phyloP scores from a whole-genome alignment of 2,329 filamentous ascomycete species.

The Fusarium newnesense region DNA sequence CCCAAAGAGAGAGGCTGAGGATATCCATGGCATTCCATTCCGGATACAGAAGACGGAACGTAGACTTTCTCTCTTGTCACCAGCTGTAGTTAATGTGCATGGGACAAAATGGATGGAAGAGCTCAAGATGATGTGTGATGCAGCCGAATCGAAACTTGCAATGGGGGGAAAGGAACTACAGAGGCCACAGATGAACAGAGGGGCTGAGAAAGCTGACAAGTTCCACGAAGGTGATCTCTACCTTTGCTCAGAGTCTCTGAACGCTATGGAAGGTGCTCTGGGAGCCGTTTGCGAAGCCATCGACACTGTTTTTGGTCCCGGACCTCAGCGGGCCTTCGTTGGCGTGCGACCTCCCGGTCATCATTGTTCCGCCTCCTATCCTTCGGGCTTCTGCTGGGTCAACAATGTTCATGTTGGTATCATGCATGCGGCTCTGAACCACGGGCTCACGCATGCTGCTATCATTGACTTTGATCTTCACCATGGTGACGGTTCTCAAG shows the following conservation, averaged over 20 bases:
- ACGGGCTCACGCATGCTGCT: constrained; percentile 91
- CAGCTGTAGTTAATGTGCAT: constrained; percentile 89
- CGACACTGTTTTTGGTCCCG: constrained; percentile 78
- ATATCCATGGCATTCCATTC: constrained; percentile 76
- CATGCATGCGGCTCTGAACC: constrained; percentile 83
- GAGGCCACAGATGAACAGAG: constrained; percentile 71
- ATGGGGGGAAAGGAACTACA: constrained; percentile 81
- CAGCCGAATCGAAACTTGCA: constrained; percentile 81
- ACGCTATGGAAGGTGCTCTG: constrained; percentile 89
- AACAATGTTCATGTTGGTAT: constrained; percentile 99
- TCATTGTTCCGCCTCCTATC: constrained; percentile 89
- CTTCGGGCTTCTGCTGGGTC: constrained; percentile 97
- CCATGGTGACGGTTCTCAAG: constrained; percentile 94
- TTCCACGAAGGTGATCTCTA: constrained; percentile 94
- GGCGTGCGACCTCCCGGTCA: constrained; percentile 93
- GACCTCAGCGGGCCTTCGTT: constrained; percentile 84
- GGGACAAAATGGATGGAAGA: constrained; percentile 95
- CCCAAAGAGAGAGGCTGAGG: constrained; percentile 66
- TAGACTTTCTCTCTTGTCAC: constrained; percentile 75
- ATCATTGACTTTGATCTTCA: constrained; percentile 94
- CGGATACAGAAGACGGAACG: constrained; percentile 84
- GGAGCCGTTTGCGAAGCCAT: constrained; percentile 95
- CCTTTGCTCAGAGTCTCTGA: constrained; percentile 84
- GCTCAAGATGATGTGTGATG: constrained; percentile 83
- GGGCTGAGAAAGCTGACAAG: constrained; percentile 60